These are phyloP conservation scores for Hygrocybe coccinea DNA, from an alignment of 768 basidiomycete species.

Conservation along the genomic window DNA sequence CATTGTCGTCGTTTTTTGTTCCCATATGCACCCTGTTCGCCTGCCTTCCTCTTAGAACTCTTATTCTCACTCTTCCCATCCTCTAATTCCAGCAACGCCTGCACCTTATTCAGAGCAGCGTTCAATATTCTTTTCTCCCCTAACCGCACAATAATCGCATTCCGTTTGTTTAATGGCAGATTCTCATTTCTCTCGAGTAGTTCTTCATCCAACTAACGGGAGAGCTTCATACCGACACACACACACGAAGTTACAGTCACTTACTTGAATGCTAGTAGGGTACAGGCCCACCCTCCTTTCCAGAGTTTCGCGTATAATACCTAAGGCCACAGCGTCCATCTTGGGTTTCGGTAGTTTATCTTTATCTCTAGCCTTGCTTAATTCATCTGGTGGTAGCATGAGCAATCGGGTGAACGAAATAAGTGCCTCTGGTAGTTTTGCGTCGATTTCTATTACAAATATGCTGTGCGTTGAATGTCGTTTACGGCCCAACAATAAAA, in stretches of 20 bases:
- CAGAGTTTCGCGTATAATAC: slow-evolving; percentile 47
- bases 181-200: slow-evolving; percentile 28
- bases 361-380: slow-evolving; percentile 54
- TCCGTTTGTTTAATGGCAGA: slow-evolving; percentile 44
- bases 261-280: slow-evolving; percentile 53
- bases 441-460: slow-evolving; percentile 50
- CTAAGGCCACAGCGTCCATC: slow-evolving; percentile 43
- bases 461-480: slow-evolving; percentile 35
- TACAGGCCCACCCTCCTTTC: slow-evolving; percentile 51
- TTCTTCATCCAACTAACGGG: slow-evolving; percentile 48
- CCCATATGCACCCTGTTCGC: neutral
- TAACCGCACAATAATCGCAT: slow-evolving; percentile 68
- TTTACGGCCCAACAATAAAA: neutral
- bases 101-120: slow-evolving; percentile 22
- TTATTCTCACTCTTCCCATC: neutral
- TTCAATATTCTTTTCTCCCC: slow-evolving; percentile 73
- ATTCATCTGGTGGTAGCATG: slow-evolving; percentile 50
- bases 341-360: slow-evolving; percentile 73
- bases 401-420: slow-evolving; percentile 65
- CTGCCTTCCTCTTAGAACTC: neutral
- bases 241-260: slow-evolving; percentile 22
- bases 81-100: neutral
- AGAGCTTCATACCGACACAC: slow-evolving; percentile 3
- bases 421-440: slow-evolving; percentile 50
- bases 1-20: neutral